Evolutionary conservation across 495 filamentous ascomycete species (phyloP), one percentile per base, ranked within the genome.

Genomic region (Penicillium maclennaniae): DNA sequence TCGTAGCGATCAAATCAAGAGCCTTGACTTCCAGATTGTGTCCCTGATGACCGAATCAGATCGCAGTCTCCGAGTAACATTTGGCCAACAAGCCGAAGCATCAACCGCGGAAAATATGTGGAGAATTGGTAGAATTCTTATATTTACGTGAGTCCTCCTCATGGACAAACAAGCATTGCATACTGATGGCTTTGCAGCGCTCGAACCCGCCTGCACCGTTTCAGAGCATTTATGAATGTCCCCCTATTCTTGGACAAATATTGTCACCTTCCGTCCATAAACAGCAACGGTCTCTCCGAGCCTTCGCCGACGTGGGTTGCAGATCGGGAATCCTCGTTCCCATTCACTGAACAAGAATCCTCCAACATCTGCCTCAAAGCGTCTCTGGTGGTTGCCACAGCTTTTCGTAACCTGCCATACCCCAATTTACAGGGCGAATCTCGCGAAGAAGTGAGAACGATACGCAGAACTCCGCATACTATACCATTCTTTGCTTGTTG

Each of bases 401-500:
- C 59, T n/a, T 76, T 76, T 45, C 66, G 71, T 41, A 62, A 61
- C 15, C 49, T 78, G 28, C 67, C 72, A 4, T 76, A 70, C 44
- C 71, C 73, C 31, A 63, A 68, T 19, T 63, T 63, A 31, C 39
- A 39, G 17, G 48, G 49, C n/a, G 21, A 47, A 27, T 15, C 31
- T 47, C n/a, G 7, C n/a, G 27, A 45, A 9, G 5, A 17, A 47
- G 23, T 37, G 23, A 42, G 36, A 34, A 31, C 42, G 41, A 27
- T 48, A 2, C 47, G 51, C 16, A 66, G 50, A 39, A 58, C 63
- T 23, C 75, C 76, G 7, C 69, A 71, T 23, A 76, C 71, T 7
- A 75, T 80, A 58, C 77, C 78, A 6, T 67, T 70, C 9, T 79
- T 80, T 49, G 73, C 73, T n/a, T 79, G 75, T 39, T 78, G 73